Base-by-base conservation (phyloP, 805 yeast species). In the Monosporozyma unispora region DNA sequence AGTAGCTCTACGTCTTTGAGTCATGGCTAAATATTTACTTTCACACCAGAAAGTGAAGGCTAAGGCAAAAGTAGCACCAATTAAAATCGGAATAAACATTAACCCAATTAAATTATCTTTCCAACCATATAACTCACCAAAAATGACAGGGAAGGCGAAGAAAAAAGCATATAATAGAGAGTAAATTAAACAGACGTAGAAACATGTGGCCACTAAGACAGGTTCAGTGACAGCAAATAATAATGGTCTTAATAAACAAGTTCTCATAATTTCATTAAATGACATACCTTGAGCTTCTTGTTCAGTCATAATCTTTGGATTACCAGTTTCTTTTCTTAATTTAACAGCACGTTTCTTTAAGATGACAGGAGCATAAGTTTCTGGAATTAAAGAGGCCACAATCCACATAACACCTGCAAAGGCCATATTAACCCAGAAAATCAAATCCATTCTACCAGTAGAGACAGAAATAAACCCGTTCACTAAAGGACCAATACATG, bases 131-230 rank as follows among this genome's bases (percentile, higher is more conserved):
- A 88, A 74, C 49, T 81, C 84, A 49, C 75, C 77, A 66, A 89
- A 89, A 47, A 89, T 87, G 48, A 84, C 95, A 4, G 97, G 97
- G 69, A 85, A 89, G 0, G 97, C 96, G 70, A 88, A 89, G 80
- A 89, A 89, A 73, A 89, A 89, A 11, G 96, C 96, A 62, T 89
- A 89, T 47, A 89, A 73, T 63, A 89, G 74, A n/a, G 96, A 83
- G 71, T 89, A 89, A 66, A 89, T 87, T 64, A 89, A 75, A 55
- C 95, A 89, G 52, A 89, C 91, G 67, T 87, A 89, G 58, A 79
- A 78, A 67, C 95, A 87, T 74, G 89, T 79, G 57, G 87, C 71
- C 61, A 81, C 93, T 59, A 89, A 71, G 25, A 88, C 95, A 3
- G 96, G 96, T 66, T 89, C 96, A 25, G 90, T 80, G 19, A 78